Conservation (phyloP, 345 rosid species). For the Excoecaria cochinchinensis region DNA sequence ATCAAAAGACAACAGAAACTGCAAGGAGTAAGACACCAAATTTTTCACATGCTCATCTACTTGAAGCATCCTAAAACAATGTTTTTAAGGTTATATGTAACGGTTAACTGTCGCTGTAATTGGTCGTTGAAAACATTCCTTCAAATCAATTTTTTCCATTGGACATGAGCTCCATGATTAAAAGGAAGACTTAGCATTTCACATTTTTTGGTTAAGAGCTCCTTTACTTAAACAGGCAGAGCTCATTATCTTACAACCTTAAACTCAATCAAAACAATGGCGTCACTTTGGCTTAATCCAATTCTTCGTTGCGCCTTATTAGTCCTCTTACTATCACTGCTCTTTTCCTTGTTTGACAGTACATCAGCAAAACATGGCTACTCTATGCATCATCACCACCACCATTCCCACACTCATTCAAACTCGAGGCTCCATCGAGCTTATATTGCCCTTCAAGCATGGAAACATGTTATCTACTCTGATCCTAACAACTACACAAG, state of each 20-base stretch:
- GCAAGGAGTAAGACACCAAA: not conserved
- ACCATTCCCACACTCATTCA: slow-evolving; percentile 33
- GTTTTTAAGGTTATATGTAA: slow-evolving; percentile 19
- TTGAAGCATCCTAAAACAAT: slow-evolving; percentile 3
- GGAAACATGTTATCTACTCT: slow-evolving; percentile 77
- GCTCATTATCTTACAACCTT: not conserved
- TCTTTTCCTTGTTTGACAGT: slow-evolving; percentile 26
- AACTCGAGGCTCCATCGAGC: slow-evolving; percentile 69
- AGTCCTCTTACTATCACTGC: slow-evolving; percentile 32
- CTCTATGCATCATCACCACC: slow-evolving; percentile 31
- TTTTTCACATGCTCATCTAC: slow-evolving; percentile 1
- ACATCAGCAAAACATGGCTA: slow-evolving; percentile 48
- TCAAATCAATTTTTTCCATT: slow-evolving; percentile 18
- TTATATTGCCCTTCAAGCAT: slow-evolving; percentile 63
- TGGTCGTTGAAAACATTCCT: slow-evolving; percentile 33
- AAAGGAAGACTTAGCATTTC: slow-evolving; percentile 32
- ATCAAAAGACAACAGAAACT: slow-evolving; percentile 5
- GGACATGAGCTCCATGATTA: slow-evolving; percentile 37
- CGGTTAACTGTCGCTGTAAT: slow-evolving; percentile 47
- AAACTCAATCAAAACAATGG: slow-evolving; percentile 39
- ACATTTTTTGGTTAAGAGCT: slow-evolving; percentile 11
- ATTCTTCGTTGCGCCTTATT: slow-evolving; percentile 20
- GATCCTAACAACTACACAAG: slow-evolving; percentile 75
- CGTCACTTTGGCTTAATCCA: slow-evolving; percentile 29
- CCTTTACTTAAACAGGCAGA: slow-evolving; percentile 30